A percentile compares a stretch with the other conserved stretches of the same genome.
Evolutionary conservation across 257 asterid species (phyloP).

Genomic region (Osmanthus fragrans): DNA sequence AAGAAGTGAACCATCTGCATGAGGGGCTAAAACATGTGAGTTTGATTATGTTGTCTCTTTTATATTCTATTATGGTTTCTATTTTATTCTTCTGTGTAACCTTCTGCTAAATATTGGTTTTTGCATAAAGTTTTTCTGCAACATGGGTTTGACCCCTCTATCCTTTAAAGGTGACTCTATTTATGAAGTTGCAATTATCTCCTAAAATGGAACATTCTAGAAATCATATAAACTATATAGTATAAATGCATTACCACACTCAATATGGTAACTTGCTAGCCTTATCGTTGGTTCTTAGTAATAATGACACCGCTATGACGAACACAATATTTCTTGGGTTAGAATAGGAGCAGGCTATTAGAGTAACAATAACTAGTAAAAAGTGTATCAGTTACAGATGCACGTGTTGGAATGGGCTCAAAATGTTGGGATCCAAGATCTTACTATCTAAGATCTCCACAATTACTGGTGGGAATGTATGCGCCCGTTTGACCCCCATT

Average conservation of each 20-base stretch:
- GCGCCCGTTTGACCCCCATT: too few relatives aligned
- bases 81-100: slow-evolving; percentile 2
- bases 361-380: not conserved
- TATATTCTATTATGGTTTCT: slow-evolving; percentile 1
- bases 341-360: not conserved
- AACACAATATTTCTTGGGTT: not conserved
- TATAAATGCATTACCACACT: not conserved
- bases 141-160: slow-evolving; percentile 12
- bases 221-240: not conserved
- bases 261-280: slow-evolving; percentile 1
- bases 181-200: not conserved
- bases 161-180: slow-evolving; percentile 15
- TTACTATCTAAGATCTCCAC: not conserved
- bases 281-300: not conserved
- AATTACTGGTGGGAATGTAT: not conserved
- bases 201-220: not conserved
- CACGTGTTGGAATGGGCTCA: not conserved
- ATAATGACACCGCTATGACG: not conserved
- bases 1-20: slow-evolving; percentile 97
- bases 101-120: slow-evolving; percentile 9
- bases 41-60: slow-evolving; percentile 23
- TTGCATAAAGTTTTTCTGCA: slow-evolving; percentile 17
- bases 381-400: not conserved
- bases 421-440: not conserved
- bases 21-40: slow-evolving; percentile 94